Base-by-base conservation (phyloP, 108 stramenopile genomes). In the Skeletonema potamos region DNA sequence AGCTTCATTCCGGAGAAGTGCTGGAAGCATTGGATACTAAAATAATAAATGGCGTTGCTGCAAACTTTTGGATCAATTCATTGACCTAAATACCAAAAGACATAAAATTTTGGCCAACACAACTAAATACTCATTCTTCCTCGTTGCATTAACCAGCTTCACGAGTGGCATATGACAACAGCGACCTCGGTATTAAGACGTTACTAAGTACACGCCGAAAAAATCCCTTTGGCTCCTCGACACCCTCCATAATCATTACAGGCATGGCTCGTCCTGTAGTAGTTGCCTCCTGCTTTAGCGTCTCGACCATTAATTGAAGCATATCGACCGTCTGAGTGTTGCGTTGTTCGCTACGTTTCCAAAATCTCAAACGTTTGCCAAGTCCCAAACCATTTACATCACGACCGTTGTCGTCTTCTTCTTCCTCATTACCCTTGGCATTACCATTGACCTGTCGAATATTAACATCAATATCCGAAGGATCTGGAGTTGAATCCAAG, bases 291-390 rank as follows among this genome's bases (percentile, higher is more conserved):
- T 72, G 51, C 20, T 60, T 37, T 33, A 78, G 55, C 0, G 69
- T 63, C 57, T 72, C 48, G 34, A 66, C 70, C 66, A 78, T 71
- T 24, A 66, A 33, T 44, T 77, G 68, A 4, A 77, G 6, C 27
- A 64, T 58, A 43, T 72, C 34, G 9, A n/a, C 54, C 24, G 18
- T 28, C 54, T 24, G 32, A 17, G 66, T 20, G 24, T 27, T 46
- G 28, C 12, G 10, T 2, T 22, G 57, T 39, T 33, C 33, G 2
- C 18, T 20, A 3, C 70, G 58, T 37, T 60, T 32, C 77, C 77
- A 78, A 30, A 72, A 61, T 62, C 48, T 28, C 13, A 68, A 27
- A 39, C 64, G 32, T 15, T 37, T n/a, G 27, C 46, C 56, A 1
- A 17, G 22, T 24, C n/a, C 29, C 0, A 12, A 12, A 10, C 30